Evolutionary conservation across 345 rosid species (phyloP), one percentile per base, ranked within the genome.

Genomic region (Iberis pinnata): DNA sequence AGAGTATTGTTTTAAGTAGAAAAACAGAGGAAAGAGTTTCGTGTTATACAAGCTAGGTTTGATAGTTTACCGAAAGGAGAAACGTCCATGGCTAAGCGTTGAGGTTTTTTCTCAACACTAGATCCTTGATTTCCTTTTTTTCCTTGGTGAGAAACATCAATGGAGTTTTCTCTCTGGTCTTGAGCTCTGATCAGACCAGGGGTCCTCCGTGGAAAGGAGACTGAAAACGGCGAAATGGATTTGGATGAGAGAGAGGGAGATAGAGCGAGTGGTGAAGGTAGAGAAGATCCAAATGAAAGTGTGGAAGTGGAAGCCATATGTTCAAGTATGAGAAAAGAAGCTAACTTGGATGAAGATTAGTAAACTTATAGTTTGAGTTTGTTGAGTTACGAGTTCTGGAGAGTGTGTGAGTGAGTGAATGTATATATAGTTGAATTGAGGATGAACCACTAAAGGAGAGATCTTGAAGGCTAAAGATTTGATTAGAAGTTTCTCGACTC

Each of bases 31-130:
- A 27, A 53, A 52, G 32, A 52, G 6, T 1, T 18, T 0, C 17
- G 29, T n/a, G 2, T 7, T 12, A 24, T 3, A 13, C 7, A 43
- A 53, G 8, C 42, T 13, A 8, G 22, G 8, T 3, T 15, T 0
- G 55, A 15, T 9, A 24, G 3, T 14, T 17, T 77, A 88, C 95
- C 85, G 15, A 79, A 78, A 49, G 95, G 83, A 24, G 87, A 79
- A 36, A 78, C 37, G n/a, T 80, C 83, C 53, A 65, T 12, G 7
- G 82, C 71, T 70, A 46, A 18, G 9, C 73, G 72, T 22, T 61
- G 70, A 16, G 88, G 87, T 47, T 55, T 62, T 61, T 56, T 74
- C 64, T 82, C 76, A 3, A 72, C 75, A 5, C 70, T 72, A 10
- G 68, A 61, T 51, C 72, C 74, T 53, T 63, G 78, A 16, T 64